A percentile compares a stretch with the other conserved stretches of the same genome.
Evolutionary conservation across 768 basidiomycete species (phyloP).

Genomic region (Hypholoma fasciculare): DNA sequence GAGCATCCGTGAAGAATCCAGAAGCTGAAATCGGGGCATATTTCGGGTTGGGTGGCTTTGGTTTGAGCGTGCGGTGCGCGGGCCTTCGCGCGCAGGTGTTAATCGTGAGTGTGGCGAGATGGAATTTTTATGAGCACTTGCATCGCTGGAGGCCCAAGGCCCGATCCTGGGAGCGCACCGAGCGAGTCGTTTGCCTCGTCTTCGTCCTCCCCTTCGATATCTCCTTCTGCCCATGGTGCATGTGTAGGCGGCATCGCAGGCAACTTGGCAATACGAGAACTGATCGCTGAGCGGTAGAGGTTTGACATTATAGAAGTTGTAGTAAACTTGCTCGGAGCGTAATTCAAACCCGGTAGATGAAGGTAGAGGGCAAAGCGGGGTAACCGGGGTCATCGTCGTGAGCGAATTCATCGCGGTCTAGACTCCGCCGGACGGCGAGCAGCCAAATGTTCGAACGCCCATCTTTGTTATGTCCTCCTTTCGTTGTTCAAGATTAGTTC

Average conservation of each 20-base stretch:
- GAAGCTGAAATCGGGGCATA: conserved; percentile 78
- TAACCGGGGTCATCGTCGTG: no score
- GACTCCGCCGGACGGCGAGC: no score
- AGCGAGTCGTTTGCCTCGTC: conserved; percentile 59
- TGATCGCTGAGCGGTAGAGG: conserved; percentile 76
- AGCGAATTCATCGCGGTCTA: no score
- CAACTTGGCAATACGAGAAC: conserved; percentile 74
- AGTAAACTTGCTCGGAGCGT: no score
- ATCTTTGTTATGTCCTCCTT: no score
- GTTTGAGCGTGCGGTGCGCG: conserved; percentile 21
- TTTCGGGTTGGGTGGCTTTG: conserved; percentile 23
- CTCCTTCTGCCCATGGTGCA: conserved; percentile 25
- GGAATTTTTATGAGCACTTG: conserved; percentile 35
- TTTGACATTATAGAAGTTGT: conserved; percentile 18
- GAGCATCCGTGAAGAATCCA: conserved; percentile 76
- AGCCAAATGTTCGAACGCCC: no score
- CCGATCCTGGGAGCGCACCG: conserved; percentile 58
- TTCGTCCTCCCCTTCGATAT: conserved; percentile 46
- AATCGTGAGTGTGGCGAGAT: conserved; percentile 19
- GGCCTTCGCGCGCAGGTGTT: conserved; percentile 28
- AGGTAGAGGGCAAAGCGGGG: no score
- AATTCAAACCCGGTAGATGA: no score
- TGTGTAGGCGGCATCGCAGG: conserved; percentile 34
- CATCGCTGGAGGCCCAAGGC: conserved; percentile 65
- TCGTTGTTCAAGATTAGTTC: no score